These are phyloP conservation scores for Russula emetica DNA, from an alignment of 768 basidiomycete genomes.

Conservation along the genomic window DNA sequence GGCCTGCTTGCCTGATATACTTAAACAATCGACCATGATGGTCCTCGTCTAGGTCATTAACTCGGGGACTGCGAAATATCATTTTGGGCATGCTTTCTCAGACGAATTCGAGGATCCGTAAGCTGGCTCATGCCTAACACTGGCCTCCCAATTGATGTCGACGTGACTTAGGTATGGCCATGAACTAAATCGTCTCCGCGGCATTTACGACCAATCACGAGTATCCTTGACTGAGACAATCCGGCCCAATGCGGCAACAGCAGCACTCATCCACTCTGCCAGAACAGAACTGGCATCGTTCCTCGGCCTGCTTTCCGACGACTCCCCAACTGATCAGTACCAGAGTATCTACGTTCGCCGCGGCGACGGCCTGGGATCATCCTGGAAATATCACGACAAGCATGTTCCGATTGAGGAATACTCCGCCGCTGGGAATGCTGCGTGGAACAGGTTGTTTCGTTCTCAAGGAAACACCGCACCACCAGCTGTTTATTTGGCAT, in stretches of 20 bases:
- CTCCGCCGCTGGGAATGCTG: conserved; percentile 40
- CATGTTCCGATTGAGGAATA: conserved; percentile 52
- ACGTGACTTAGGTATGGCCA: conserved; percentile 45
- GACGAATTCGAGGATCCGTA: conserved; percentile 63
- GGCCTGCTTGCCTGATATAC: conserved; percentile 11
- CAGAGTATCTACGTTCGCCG: conserved; percentile 59
- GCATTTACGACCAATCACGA: conserved; percentile 46
- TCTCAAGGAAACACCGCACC: conserved; percentile 28
- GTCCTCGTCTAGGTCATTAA: conserved; percentile 47
- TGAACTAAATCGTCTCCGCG: conserved; percentile 51
- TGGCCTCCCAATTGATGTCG: background rate
- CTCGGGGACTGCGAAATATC: conserved; percentile 60
- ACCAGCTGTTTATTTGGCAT: conserved; percentile 53
- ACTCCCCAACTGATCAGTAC: conserved; percentile 36
- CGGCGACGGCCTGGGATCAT: conserved; percentile 51
- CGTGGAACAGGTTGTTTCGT: conserved; percentile 40
- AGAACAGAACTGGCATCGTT: conserved; percentile 42
- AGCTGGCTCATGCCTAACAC: conserved; percentile 30
- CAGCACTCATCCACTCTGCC: conserved; percentile 46
- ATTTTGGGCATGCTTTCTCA: conserved; percentile 52
- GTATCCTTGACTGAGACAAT: conserved; percentile 52
- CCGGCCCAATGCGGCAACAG: conserved; percentile 46
- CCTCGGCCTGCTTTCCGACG: conserved; percentile 27
- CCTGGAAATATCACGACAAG: conserved; percentile 41
- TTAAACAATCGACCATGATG: background rate